Evolutionary conservation across 345 rosid species (phyloP), one percentile per base, ranked within the genome.

Genomic region (Orychophragmus violaceus): DNA sequence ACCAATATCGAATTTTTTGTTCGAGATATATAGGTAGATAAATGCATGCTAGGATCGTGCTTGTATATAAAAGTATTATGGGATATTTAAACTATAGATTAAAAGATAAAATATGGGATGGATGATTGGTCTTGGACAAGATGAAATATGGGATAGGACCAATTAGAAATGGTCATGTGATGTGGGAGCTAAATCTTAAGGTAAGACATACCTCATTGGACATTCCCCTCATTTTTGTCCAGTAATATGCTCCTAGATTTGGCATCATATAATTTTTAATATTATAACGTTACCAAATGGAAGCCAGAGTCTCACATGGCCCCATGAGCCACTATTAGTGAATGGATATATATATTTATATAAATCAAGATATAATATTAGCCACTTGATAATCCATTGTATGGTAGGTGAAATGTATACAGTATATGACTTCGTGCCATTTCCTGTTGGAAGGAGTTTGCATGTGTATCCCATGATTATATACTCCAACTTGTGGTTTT

Each of bases 281-380:
- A 48, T 10, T 56, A 46, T 49, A 71, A 33, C 69, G 12, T 42
- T 63, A 44, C 49, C 33, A 58, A 50, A 59, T 73, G 67, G 49
- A 52, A 66, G 72, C 49, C 77, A 73, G 77, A 59, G 56, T 1
- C 62, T 73, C 77, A 73, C 77, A 73, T 73, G 77, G 72, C 49
- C 56, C 62, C 66, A 50, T 59, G 55, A 57, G 41, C 59, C 76
- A 71, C 64, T 37, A 69, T 24, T 42, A 62, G 19, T 28, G 60
- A 42, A 63, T 46, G 64, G 76, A 71, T 71, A 55, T 35, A 44
- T 25, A 55, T 52, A 36, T 59, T 3, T 35, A 25, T 32, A 53
- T 37, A 23, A 1, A 27, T 37, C 2, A 41, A 0, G 4, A 41
- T 53, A 71, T 62, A 54, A 64, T 65, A 72, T 25, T 45, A 14